Conservation (phyloP, 805 yeast species). For the Kluyveromyces wickerhamii region DNA sequence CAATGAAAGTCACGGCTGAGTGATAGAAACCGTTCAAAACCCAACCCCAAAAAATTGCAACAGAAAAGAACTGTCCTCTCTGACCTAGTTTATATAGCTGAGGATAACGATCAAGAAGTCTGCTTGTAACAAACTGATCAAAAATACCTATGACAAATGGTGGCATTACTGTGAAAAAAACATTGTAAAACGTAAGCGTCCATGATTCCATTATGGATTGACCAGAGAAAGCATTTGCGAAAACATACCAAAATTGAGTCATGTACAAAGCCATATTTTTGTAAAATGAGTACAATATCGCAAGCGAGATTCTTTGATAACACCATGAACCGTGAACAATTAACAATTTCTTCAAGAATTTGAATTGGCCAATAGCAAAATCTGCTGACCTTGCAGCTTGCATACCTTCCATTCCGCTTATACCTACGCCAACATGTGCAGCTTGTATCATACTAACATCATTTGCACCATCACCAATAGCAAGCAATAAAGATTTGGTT, state of each 20-base stretch:
- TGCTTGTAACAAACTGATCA: constrained; percentile 91
- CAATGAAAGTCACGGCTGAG: constrained; percentile 74
- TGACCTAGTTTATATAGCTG: constrained; percentile 90
- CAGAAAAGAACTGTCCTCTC: constrained; percentile 79
- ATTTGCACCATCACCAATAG: constrained; percentile 98
- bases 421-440: constrained; percentile 98
- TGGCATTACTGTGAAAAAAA: constrained; percentile 87
- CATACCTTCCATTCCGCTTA: constrained; percentile 98
- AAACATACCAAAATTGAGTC: constrained; percentile 98
- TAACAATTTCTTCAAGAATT: constrained; percentile 69
- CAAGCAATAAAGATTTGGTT: constrained; percentile 64
- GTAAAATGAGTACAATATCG: constrained; percentile 90
- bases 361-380: constrained; percentile 93
- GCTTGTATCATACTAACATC: constrained; percentile 99
- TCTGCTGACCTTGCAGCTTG: constrained; percentile 99
- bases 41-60: constrained; percentile 95
- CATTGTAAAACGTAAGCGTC: constrained; percentile 95
- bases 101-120: constrained; percentile 85
- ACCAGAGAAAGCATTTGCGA: constrained; percentile 86
- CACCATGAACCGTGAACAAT: constrained; percentile 98
- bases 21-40: constrained; percentile 91
- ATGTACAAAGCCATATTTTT: constrained; percentile 91
- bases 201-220: constrained; percentile 95
- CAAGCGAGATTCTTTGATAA: constrained; percentile 86
- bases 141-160: constrained; percentile 95